A percentile compares a stretch with the other conserved stretches of the same genome.
These are phyloP conservation scores for Rubia yunnanensis DNA, from an alignment of 257 asterid species.

Conservation along the genomic window DNA sequence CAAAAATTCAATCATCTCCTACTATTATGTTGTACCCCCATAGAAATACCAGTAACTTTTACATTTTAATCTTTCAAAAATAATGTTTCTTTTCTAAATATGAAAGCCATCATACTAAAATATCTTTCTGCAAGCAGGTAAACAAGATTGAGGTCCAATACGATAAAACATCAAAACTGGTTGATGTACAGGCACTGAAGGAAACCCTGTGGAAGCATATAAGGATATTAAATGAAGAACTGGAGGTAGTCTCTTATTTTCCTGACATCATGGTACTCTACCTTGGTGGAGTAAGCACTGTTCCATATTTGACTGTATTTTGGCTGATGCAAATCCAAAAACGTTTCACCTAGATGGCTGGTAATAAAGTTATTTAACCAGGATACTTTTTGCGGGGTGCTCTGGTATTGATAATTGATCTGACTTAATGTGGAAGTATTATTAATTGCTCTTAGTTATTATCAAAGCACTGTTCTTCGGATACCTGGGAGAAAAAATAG, in stretches of 20 bases:
- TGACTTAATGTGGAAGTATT: background rate
- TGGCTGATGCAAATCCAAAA: background rate
- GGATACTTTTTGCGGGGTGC: background rate
- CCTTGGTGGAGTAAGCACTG: background rate
- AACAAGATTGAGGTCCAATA: conserved; percentile 77
- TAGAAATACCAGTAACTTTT: background rate
- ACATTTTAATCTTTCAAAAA: background rate
- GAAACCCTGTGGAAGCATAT: conserved; percentile 81
- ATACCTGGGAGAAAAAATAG: background rate
- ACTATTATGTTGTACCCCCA: background rate
- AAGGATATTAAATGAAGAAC: conserved; percentile 26
- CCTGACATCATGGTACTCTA: background rate
- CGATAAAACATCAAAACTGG: conserved; percentile 86
- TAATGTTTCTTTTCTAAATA: background rate
- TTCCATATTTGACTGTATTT: background rate
- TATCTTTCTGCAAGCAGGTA: conserved; percentile 36
- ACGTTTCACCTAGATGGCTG: background rate
- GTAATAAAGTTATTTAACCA: background rate
- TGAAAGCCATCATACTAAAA: background rate
- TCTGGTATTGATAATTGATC: background rate
- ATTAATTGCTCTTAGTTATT: background rate
- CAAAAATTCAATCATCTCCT: background rate
- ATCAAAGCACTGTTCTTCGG: background rate
- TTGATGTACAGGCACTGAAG: conserved; percentile 86
- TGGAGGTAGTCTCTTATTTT: conserved; percentile 33